phyloP scores from a whole-genome alignment of 2,329 filamentous ascomycete genomes.

The Hortaea werneckii region DNA sequence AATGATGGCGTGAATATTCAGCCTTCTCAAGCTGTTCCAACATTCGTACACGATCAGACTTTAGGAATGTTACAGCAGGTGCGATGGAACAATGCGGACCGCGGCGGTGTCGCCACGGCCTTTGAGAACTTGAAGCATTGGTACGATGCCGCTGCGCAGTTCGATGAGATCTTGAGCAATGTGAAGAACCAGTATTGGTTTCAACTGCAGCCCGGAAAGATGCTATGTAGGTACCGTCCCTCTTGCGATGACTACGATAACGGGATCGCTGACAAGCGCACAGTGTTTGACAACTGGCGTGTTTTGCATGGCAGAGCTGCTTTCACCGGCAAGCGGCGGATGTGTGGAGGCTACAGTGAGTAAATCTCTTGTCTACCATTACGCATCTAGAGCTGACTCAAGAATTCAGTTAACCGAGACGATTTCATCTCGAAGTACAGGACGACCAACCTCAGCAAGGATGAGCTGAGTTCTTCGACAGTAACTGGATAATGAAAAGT shows the following conservation, averaged over 20 bases:
- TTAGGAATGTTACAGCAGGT: constrained; percentile 48
- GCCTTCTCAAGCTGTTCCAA: constrained; percentile 59
- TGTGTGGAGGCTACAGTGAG: constrained; percentile 72
- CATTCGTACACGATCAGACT: constrained; percentile 52
- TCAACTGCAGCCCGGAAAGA: constrained; percentile 66
- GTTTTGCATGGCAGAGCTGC: constrained; percentile 76
- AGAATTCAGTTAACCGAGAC: constrained; percentile 51
- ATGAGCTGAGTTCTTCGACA: constrained; percentile 22
- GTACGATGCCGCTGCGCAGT: constrained; percentile 70
- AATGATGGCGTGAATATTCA: constrained; percentile 75
- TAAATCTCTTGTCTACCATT: too few species aligned
- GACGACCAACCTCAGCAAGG: constrained; percentile 51
- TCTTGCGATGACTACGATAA: not conserved
- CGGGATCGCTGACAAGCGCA: constrained; percentile 3
- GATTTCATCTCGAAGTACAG: constrained; percentile 71
- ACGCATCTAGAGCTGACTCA: too few species aligned
- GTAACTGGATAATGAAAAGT: constrained; percentile 18
- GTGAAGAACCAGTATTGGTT: constrained; percentile 64
- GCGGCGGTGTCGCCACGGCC: constrained; percentile 56
- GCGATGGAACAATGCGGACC: constrained; percentile 89
- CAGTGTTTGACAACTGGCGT: constrained; percentile 94
- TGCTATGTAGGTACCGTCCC: constrained; percentile 50
- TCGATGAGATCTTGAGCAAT: constrained; percentile 57
- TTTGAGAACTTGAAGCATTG: constrained; percentile 43
- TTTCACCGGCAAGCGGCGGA: constrained; percentile 74